Evolutionary conservation across 129 eudicot species (phyloP), one percentile per base, ranked within the genome.

Genomic region (Calendula officinalis): DNA sequence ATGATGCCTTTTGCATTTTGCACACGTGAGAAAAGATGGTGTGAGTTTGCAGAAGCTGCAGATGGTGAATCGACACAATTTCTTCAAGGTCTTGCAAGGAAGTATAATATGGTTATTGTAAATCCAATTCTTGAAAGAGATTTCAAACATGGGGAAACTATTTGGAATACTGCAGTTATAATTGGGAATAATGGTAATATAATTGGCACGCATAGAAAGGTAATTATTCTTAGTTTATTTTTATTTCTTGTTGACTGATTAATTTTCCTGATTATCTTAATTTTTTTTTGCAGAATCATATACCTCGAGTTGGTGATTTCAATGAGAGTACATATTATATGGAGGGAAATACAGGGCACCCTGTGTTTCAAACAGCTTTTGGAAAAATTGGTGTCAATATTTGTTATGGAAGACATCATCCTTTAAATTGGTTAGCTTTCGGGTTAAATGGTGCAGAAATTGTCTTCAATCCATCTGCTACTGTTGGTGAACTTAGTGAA

Each of bases 311-410:
- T 45, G 98, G 98, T 53, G 96, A 92, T 71, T 92, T 92, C 83
- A 92, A 92, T 16, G 98, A 92, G 84, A 92, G 98, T 72, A 85
- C 98, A 37, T 92, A 92, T 81, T 92, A 92, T 47, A 92, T 92
- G 98, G 98, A 92, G 75, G 98, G 98, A 11, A 83, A 92, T 77
- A 92, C 98, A 1, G 96, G 98, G 22, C 98, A 92, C 77, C 98
- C 98, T 32, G 96, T 92, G 50, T 92, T 92, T 61, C 95, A 92
- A 67, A 92, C 98, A 11, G 91, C 84, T 48, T 92, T 64, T 50
- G 98, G 98, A 35, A 92, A 85, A 82, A 88, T 92, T 60, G 98
- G 91, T 13, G 85, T 92, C 47, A 92, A 92, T 51, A 92, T 92
- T 64, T 92, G 98, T 68, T 92, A 92, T 52, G 98, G 98, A 66